Base-by-base conservation (phyloP, 495 filamentous ascomycete genomes). In the Talaromyces ruber region DNA sequence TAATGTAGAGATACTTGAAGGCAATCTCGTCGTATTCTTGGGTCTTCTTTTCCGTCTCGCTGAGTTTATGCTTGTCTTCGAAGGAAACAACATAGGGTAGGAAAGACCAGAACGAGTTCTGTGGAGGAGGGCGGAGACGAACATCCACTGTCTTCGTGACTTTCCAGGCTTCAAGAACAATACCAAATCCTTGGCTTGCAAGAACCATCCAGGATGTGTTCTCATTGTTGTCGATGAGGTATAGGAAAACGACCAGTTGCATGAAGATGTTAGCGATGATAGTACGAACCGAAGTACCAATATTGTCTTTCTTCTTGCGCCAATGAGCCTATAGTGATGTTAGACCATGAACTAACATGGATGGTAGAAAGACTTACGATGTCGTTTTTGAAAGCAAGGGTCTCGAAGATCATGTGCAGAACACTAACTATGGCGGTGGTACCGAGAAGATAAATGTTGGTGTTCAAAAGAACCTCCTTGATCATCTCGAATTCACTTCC, bases 191-290 rank as follows among this genome's bases (percentile, higher is more conserved):
- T 75, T 98, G 94, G 14, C 90, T 88, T 43, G 91, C 88, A 22
- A 98, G 81, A 67, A 98, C 98, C 93, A 98, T 97, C 93, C 94
- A 98, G 53, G 90, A 94, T 5, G 94, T 98, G 69, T 93, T 93
- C 18, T 96, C 91, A 63, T 90, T 96, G 74, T 98, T 98, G 76
- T 98, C 94, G 69, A 98, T 78, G n/a, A 98, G 82, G 74, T 98
- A 98, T 26, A 98, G 84, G 83, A 98, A 96, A 73, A 98, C 97
- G 68, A 98, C 84, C 12, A 79, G 74, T 71, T 98, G 94, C 94
- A 98, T 98, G 74, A 98, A 92, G 64, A 98, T 93, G 68, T 98
- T 98, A 64, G 90, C 93, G 45, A 98, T 80, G 68, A 98, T 98
- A 8, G 95, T 95, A 37, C 94, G 90, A 50, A 98, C 88, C 7